Evolutionary conservation across 306 rosid genomes (phyloP), one percentile per base, ranked within the genome.

Genomic region (Astragalus membranaceus): DNA sequence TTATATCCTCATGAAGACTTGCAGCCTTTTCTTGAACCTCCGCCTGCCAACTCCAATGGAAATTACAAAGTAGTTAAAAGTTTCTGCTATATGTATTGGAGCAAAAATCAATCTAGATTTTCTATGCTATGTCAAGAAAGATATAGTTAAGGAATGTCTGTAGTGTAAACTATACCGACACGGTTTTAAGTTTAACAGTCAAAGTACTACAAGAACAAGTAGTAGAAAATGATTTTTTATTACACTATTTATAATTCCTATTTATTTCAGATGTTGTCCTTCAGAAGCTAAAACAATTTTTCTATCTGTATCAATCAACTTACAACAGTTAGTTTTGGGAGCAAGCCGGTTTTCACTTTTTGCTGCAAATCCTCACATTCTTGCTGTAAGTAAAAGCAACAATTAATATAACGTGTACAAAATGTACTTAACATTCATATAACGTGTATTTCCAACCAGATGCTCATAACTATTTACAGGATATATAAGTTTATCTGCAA

Each of bases 11-110:
- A 3, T 75, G 93, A 62, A 92, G 82, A 76, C 26, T 49, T 26
- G 7, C 55, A 8, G 89, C 96, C 89, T 86, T 92, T 80, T 84
- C 74, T 75, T 89, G 75, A 48, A 92, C 78, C 88, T 83, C 93
- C 41, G 50, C 86, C 96, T 92, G 79, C 64, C 69, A 73, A 55
- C 1, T 13, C 50, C 62, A 77, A 33, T 20, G 11, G 8, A 17
- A 70, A 57, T 69, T 65, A 58, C n/a, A 44, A 46, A 11, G 57
- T 12, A 72, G 44, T 41, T 26, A n/a, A 50, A 30, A 37, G 16
- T 59, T 43, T 33, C 17, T 6, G 8, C 26, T 47, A 64, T 59
- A 70, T 53, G 10, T 53, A 10, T 30, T 29, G 55, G 44, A 67
- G 30, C 5, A 20, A 53, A 51, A 36, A 35, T 16, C 41, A 37